Conservation (phyloP, 208 protist species). For the Leishmania major region DNA sequence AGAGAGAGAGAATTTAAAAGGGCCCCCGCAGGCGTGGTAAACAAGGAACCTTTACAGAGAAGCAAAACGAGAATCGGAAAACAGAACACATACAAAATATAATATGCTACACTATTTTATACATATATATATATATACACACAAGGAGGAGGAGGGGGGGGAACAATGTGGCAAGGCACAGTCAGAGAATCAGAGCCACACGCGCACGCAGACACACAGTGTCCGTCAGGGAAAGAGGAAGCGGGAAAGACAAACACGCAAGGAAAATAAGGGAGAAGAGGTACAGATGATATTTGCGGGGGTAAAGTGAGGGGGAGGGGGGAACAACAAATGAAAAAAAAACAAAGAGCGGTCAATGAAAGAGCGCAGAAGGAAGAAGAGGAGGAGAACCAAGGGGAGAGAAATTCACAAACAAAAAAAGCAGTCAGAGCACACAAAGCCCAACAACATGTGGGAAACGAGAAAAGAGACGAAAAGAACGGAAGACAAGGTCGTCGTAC, state of each 20-base stretch:
- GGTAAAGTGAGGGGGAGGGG: not conserved
- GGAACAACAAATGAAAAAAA: not conserved
- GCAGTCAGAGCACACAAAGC: not conserved
- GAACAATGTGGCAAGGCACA: not conserved
- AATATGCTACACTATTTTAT: too few relatives aligned
- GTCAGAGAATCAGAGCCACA: not conserved
- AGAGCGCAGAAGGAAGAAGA: not conserved
- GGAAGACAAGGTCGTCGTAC: not conserved
- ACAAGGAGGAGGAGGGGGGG: not conserved
- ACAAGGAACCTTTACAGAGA: too few relatives aligned
- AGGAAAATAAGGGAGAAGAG: not conserved
- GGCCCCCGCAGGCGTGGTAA: too few relatives aligned
- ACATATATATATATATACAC: not conserved
- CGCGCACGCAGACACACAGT: not conserved
- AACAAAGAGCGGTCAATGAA: not conserved
- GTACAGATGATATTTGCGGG: not conserved
- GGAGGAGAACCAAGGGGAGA: not conserved
- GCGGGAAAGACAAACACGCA: not conserved
- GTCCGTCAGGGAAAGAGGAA: not conserved
- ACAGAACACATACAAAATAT: too few relatives aligned
- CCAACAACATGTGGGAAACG: not conserved
- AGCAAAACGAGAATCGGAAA: too few relatives aligned
- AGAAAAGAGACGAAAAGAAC: constrained; percentile 6
- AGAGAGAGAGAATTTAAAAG: too few relatives aligned
- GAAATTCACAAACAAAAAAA: not conserved